phyloP scores from a whole-genome alignment of 371 early-diverging fungal genomes.

The Mortierella sp. region DNA sequence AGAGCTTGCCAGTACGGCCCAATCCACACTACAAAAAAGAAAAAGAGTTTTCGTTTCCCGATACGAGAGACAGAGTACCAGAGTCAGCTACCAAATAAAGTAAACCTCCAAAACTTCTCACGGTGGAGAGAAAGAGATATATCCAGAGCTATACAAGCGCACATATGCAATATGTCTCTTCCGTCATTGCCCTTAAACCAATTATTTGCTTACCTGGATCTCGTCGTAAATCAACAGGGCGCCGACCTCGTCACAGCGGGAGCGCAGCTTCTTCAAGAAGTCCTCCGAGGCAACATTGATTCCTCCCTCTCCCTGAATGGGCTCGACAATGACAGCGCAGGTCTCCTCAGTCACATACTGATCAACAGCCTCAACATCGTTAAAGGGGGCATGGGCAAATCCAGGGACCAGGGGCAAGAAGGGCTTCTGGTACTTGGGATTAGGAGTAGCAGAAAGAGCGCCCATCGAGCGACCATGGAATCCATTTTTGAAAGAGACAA shows the following conservation, averaged over 20 bases:
- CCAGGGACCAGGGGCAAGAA: constrained; percentile 93
- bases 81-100: constrained; percentile 5
- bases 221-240: constrained; percentile 95
- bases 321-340: constrained; percentile 95
- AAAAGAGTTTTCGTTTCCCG: neutral
- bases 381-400: constrained; percentile 77
- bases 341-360: constrained; percentile 78
- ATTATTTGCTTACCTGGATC: constrained; percentile 79
- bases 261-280: constrained; percentile 82
- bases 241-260: constrained; percentile 84
- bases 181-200: neutral
- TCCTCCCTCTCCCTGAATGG: constrained; percentile 98
- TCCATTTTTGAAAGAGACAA: constrained; percentile 88
- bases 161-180: neutral
- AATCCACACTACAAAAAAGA: constrained; percentile 79
- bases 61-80: neutral
- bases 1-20: constrained; percentile 92
- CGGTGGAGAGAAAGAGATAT: neutral
- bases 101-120: constrained; percentile 1
- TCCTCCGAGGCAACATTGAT: constrained; percentile 76
- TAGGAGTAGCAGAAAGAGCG: constrained; percentile 91
- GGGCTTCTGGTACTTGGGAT: constrained; percentile 92
- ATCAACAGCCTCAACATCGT: constrained; percentile 74
- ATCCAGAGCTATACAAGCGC: constrained; percentile 9
- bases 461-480: constrained; percentile 98